phyloP scores from a whole-genome alignment of 805 yeast genomes.

The Candida easanensis region DNA sequence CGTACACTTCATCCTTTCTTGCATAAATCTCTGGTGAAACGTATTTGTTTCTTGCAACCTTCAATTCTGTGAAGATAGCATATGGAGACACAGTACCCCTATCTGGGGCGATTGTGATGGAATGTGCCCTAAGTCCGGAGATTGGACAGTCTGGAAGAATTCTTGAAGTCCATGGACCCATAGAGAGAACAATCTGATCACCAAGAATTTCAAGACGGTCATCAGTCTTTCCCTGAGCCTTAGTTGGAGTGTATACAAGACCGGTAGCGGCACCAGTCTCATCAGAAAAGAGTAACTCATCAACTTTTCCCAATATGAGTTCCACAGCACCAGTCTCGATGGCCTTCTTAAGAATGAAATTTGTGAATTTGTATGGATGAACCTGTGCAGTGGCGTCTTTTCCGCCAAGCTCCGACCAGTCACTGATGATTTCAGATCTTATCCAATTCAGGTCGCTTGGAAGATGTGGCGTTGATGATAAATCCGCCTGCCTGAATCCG shows the following conservation, averaged over 20 bases:
- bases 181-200: slow-evolving; percentile 77
- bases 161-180: slow-evolving; percentile 97
- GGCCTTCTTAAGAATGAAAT: slow-evolving; percentile 73
- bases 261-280: slow-evolving; percentile 70
- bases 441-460: slow-evolving; percentile 82
- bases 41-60: slow-evolving; percentile 60
- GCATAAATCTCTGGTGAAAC: slow-evolving; percentile 95
- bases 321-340: slow-evolving; percentile 82
- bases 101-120: slow-evolving; percentile 85
- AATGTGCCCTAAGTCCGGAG: slow-evolving; percentile 90
- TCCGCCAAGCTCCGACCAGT: slow-evolving; percentile 81
- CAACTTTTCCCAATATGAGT: slow-evolving; percentile 80
- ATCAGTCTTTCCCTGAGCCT: slow-evolving; percentile 19
- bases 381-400: slow-evolving; percentile 92
- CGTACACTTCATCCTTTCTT: slow-evolving; percentile 91
- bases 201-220: slow-evolving; percentile 51
- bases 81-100: slow-evolving; percentile 79
- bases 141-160: slow-evolving; percentile 92
- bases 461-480: slow-evolving; percentile 27
- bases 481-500: slow-evolving; percentile 27
- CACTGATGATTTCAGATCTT: slow-evolving; percentile 55
- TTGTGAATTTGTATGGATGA: slow-evolving; percentile 93
- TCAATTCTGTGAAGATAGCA: slow-evolving; percentile 91
- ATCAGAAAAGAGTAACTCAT: slow-evolving; percentile 58
- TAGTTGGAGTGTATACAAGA: slow-evolving; percentile 51